Evolutionary conservation across 2,329 filamentous ascomycete species (phyloP).

Genomic region (Fulvia fulva): DNA sequence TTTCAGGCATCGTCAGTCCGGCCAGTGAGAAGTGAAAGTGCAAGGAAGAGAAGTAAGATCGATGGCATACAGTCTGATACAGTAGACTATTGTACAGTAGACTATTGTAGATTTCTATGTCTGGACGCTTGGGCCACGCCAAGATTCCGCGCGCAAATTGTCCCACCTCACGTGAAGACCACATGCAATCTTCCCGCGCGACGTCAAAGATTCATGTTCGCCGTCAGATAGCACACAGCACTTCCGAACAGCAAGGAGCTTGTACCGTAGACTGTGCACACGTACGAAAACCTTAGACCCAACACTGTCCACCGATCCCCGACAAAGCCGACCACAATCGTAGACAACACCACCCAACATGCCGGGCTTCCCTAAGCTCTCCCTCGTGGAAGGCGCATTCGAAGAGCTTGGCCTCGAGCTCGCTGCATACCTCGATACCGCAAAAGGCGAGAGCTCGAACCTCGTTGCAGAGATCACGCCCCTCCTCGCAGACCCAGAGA

Average conservation of each 20-base stretch:
- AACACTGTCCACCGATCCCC: not conserved
- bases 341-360: constrained; percentile 39
- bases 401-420: constrained; percentile 91
- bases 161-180: not conserved
- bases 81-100: too few species aligned
- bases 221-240: too few species aligned
- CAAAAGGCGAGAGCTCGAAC: constrained; percentile 58
- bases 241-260: not conserved
- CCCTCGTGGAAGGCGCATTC: constrained; percentile 84
- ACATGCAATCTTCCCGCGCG: not conserved
- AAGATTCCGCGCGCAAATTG: not conserved
- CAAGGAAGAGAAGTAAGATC: too few species aligned
- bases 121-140: not conserved
- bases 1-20: too few species aligned
- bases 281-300: not conserved
- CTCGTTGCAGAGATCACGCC: constrained; percentile 64
- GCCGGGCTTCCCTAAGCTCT: constrained; percentile 59
- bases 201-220: not conserved
- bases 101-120: too few species aligned
- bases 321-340: not conserved
- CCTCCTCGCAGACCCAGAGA: constrained; percentile 56
- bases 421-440: constrained; percentile 84
- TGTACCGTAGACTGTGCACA: not conserved
- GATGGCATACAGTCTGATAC: too few species aligned
- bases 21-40: too few species aligned